phyloP scores from a whole-genome alignment of 1,139 yeast genomes.

The Meyerozyma elateridarum region DNA sequence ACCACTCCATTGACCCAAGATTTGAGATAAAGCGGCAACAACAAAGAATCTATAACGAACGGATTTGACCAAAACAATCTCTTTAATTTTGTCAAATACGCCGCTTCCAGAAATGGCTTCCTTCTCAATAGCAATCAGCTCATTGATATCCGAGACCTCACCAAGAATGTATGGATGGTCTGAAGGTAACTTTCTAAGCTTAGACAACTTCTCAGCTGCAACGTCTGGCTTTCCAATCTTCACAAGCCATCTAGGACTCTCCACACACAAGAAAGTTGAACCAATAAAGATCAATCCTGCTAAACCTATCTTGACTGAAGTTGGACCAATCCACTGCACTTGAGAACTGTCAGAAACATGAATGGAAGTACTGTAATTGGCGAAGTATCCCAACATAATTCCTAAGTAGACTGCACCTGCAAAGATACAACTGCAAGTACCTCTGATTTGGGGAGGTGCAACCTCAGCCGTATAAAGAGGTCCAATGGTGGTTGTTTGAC shows the following conservation, averaged over 20 bases:
- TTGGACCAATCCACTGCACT: conserved; percentile 28
- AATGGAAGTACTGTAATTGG: conserved; percentile 39
- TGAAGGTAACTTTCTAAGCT: conserved; percentile 44
- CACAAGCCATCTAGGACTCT: conserved; percentile 45
- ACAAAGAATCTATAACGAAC: conserved; percentile 42
- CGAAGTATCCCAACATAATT: conserved; percentile 47
- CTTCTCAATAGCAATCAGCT: conserved; percentile 36
- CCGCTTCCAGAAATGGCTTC: conserved; percentile 28
- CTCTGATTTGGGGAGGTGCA: conserved; percentile 51
- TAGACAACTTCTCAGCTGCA: conserved; percentile 35
- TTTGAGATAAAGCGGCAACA: conserved; percentile 40
- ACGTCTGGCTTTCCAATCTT: conserved; percentile 31
- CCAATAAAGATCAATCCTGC: conserved; percentile 38
- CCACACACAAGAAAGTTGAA: conserved; percentile 34
- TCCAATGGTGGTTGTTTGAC: conserved; percentile 54
- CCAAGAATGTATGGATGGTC: conserved; percentile 50
- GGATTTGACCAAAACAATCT: conserved; percentile 31
- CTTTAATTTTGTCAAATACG: conserved; percentile 23
- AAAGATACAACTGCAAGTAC: conserved; percentile 45
- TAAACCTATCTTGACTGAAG: conserved; percentile 34
- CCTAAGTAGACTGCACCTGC: conserved; percentile 57
- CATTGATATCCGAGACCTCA: conserved; percentile 49
- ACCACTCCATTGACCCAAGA: conserved; percentile 61
- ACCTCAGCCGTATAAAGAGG: conserved; percentile 53
- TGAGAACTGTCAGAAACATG: conserved; percentile 26